Base-by-base conservation (phyloP, 2,329 filamentous ascomycete species). In the Fusarium sp. region DNA sequence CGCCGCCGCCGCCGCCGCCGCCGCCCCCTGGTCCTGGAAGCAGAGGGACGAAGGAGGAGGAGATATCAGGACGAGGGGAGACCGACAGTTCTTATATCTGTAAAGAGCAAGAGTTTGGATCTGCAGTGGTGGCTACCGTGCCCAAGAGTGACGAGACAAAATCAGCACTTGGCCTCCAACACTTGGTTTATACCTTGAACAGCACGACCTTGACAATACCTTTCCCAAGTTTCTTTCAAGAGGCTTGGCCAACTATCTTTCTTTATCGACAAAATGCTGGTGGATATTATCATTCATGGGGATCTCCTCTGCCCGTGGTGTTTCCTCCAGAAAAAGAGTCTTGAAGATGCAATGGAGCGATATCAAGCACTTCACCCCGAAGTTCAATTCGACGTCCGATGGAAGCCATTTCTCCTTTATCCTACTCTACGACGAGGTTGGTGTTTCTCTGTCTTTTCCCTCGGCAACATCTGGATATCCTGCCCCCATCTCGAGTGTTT, bases 261-360 rank as follows among this genome's bases (percentile, higher is more conserved):
- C 30, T 23, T n/a, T 12, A 4, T 40, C 27, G 15, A 34, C 47
- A 52, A 11, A 30, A 75, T 73, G 72, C 43, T 69, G 18, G 60
- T 76, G 48, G 60, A 70, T 7, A 81, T 88, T 62, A 83, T 86
- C 50, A 77, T 86, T 47, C 84, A 86, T 68, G 77, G 83, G 39
- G 86, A 88, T 73, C 80, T 84, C 7, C 77, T 86, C 39, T 88
- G 86, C 62, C 84, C 86, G 5, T 87, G 84, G 79, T 87, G 84
- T 70, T 88, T 85, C 70, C 78, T 88, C 62, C 82, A 82, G 61
- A 82, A 85, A 66, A 82, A 79, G 60, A 82, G 80, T 57, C 79
- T 88, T 54, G 81, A 86, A 62, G 68, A 64, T 12, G 85, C 86
- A 58, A 85, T 87, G 65, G 73, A 77, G 23, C 69, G 74, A 7